Evolutionary conservation across 805 yeast genomes (phyloP).

Genomic region (Candida sithepensis): DNA sequence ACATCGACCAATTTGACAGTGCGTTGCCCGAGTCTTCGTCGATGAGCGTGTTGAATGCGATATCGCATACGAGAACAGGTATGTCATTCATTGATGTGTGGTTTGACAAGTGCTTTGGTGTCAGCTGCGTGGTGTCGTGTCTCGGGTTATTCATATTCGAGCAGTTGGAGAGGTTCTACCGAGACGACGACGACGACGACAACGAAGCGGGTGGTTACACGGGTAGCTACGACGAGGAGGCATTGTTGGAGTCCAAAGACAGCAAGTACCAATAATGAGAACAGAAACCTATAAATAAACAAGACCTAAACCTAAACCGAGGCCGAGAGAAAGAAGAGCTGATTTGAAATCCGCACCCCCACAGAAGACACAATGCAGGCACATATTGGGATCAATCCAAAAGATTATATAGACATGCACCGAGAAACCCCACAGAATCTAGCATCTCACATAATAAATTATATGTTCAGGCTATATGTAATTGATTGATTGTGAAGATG

Average conservation of each 20-base stretch:
- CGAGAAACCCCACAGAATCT: no score
- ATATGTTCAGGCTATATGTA: no score
- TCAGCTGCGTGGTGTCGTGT: constrained; percentile 36
- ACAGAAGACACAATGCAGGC: no score
- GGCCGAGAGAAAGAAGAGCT: no score
- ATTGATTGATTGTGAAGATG: no score
- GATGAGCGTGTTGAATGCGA: not conserved
- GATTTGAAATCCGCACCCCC: no score
- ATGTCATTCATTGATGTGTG: constrained; percentile 41
- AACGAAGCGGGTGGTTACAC: no score
- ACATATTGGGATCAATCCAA: no score
- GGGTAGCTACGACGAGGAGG: constrained; percentile 29
- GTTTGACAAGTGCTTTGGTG: constrained; percentile 50
- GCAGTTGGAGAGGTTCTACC: constrained; percentile 20
- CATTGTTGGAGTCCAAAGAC: constrained; percentile 11
- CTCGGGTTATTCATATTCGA: constrained; percentile 25
- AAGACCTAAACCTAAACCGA: no score
- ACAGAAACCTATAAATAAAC: no score
- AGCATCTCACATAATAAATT: no score
- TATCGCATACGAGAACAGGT: not conserved
- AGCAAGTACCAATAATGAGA: constrained; percentile 4
- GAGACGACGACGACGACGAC: constrained; percentile 19
- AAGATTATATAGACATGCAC: no score
- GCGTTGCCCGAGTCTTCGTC: not conserved
- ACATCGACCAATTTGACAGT: constrained; percentile 35